phyloP scores from a whole-genome alignment of 1,284 basidiomycete genomes.

The Rhodotorula sp. region DNA sequence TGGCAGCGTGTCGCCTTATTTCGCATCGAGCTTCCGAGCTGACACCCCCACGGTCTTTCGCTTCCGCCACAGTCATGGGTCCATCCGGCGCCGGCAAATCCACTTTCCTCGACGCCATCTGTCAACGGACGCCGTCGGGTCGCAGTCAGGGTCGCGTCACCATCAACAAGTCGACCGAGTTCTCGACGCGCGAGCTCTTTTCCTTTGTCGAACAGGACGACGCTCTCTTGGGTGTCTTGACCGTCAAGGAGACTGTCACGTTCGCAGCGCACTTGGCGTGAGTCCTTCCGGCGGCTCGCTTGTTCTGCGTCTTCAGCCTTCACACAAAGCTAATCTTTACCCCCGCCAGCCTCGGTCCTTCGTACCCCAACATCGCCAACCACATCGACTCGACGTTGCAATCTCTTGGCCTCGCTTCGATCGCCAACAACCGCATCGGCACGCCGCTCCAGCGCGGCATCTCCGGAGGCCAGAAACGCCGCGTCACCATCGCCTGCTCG shows the following conservation, averaged over 20 bases:
- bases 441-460: slow-evolving; percentile 52
- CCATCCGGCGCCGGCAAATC: slow-evolving; percentile 50
- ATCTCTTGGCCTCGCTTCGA: slow-evolving; percentile 45
- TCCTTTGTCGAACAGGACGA: slow-evolving; percentile 53
- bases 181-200: slow-evolving; percentile 23
- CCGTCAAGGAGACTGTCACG: slow-evolving; percentile 49
- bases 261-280: slow-evolving; percentile 47
- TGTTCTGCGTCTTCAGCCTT: no score
- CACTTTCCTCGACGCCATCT: slow-evolving; percentile 50
- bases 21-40: background rate
- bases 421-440: slow-evolving; percentile 48
- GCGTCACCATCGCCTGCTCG: slow-evolving; percentile 49
- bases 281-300: no score
- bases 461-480: slow-evolving; percentile 50
- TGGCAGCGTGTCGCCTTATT: no score
- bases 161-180: slow-evolving; percentile 16
- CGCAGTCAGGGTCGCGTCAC: slow-evolving; percentile 22
- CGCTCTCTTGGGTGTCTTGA: slow-evolving; percentile 50
- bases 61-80: slow-evolving; percentile 50
- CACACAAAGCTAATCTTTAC: no score
- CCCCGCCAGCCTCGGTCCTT: slow-evolving; percentile 21
- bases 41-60: no score
- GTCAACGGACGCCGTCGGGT: slow-evolving; percentile 38
- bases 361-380: slow-evolving; percentile 14
- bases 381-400: slow-evolving; percentile 42